A percentile compares a stretch with the other conserved stretches of the same genome.
These are phyloP conservation scores for Dactylonectria estremocensis DNA, from an alignment of 2,329 filamentous ascomycete species.

Conservation along the genomic window DNA sequence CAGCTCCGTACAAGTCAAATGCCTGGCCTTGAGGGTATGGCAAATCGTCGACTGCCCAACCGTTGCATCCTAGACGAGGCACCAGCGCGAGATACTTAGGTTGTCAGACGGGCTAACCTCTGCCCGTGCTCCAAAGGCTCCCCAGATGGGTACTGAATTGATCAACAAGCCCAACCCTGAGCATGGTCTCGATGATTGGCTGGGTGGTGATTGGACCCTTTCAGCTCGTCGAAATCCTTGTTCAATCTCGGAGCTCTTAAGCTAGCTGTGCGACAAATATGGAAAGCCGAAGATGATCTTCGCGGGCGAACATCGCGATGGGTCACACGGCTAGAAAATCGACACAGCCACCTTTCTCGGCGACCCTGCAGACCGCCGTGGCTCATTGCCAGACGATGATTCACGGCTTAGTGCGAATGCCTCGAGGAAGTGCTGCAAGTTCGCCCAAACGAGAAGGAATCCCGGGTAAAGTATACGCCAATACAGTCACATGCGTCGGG, in stretches of 20 bases:
- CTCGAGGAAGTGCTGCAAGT: neutral
- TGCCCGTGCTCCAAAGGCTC: slow-evolving; percentile 26
- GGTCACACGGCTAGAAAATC: slow-evolving; percentile 33
- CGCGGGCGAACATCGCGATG: slow-evolving; percentile 5
- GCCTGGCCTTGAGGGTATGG: neutral
- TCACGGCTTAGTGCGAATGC: neutral
- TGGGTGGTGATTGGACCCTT: slow-evolving; percentile 31
- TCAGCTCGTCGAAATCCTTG: slow-evolving; percentile 43
- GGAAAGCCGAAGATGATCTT: slow-evolving; percentile 41
- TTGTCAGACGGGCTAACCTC: slow-evolving; percentile 46
- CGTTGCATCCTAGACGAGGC: slow-evolving; percentile 27
- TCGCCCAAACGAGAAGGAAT: neutral
- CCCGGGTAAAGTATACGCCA: neutral
- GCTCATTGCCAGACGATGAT: neutral
- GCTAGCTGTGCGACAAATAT: slow-evolving; percentile 25
- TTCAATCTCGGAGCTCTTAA: slow-evolving; percentile 30
- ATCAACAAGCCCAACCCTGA: slow-evolving; percentile 20
- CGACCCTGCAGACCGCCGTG: slow-evolving; percentile 14
- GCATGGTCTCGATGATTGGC: slow-evolving; percentile 17
- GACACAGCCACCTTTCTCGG: slow-evolving; percentile 21
- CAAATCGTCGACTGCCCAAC: neutral
- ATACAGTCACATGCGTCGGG: neutral
- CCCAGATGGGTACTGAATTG: slow-evolving; percentile 12
- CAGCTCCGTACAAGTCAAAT: neutral
- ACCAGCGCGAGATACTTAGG: slow-evolving; percentile 32